phyloP scores from a whole-genome alignment of 2,329 filamentous ascomycete genomes.

The Chalara sp. region DNA sequence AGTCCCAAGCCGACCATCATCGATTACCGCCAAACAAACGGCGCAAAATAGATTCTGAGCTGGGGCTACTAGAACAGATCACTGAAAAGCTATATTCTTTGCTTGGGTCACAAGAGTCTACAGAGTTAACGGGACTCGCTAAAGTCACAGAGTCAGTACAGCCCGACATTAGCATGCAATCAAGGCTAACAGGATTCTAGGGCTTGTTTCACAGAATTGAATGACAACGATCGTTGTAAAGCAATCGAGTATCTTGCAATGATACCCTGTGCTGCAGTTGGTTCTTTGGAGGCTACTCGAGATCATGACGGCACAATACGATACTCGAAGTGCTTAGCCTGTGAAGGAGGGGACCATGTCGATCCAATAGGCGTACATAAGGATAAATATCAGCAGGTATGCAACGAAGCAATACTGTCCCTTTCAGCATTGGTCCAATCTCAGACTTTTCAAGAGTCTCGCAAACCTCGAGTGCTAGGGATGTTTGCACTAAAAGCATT shows the following conservation, averaged over 20 bases:
- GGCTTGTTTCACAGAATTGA: slow-evolving; percentile 36
- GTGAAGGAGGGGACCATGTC: slow-evolving; percentile 17
- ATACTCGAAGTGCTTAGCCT: slow-evolving; percentile 22
- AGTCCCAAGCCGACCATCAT: not conserved
- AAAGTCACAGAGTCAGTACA: slow-evolving; percentile 40
- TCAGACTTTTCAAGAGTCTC: slow-evolving; percentile 43
- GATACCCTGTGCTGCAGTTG: slow-evolving; percentile 48
- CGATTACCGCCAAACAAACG: slow-evolving; percentile 20
- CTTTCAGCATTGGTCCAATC: slow-evolving; percentile 39
- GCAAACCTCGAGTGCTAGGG: slow-evolving; percentile 58
- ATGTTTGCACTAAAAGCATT: slow-evolving; percentile 67
- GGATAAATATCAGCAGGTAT: slow-evolving; percentile 12
- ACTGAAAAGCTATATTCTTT: slow-evolving; percentile 25
- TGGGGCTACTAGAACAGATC: slow-evolving; percentile 26
- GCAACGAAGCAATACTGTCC: slow-evolving; percentile 35
- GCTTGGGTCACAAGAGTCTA: slow-evolving; percentile 28
- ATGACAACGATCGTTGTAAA: slow-evolving; percentile 43
- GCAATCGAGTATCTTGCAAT: slow-evolving; percentile 49
- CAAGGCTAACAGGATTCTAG: slow-evolving; percentile 19
- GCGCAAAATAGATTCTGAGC: slow-evolving; percentile 25
- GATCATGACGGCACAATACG: slow-evolving; percentile 22
- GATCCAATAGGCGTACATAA: slow-evolving; percentile 12
- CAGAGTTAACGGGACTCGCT: slow-evolving; percentile 34
- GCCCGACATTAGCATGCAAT: not conserved
- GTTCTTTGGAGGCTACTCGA: slow-evolving; percentile 31